Base-by-base conservation (phyloP, 805 yeast genomes). In the Suhomyces canberraensis region DNA sequence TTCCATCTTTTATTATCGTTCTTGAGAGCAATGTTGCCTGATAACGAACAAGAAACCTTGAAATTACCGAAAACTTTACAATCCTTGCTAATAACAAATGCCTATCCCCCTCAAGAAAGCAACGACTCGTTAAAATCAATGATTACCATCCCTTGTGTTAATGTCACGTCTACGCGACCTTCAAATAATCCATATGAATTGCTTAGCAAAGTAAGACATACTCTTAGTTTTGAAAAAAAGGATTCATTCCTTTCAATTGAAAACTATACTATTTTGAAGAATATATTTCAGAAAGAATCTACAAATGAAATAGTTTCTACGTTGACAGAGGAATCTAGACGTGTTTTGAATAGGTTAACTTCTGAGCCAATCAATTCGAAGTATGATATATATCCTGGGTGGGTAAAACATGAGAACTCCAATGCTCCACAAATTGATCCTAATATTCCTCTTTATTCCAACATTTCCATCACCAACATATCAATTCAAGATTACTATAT, bases 401-500 rank as follows among this genome's bases (percentile, higher is more conserved):
- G 69, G 69, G 26, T 54, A 30, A 47, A 39, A 25, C 21, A 14
- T n/a, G 26, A 16, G 4, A 13, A 8, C 7, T 11, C 26, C 11
- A 33, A 39, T 6, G 42, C 38, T 3, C 48, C 47, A 1, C 50
- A 50, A 17, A 42, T 45, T 37, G 62, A 40, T 39, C 51, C 51
- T 34, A 58, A 40, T 40, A 61, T 66, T n/a, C 72, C 72, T 2
- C 45, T 59, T 22, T 64, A 47, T 61, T 71, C 63, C 25, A 61
- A 59, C 37, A 54, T 64, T 14, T 42, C 54, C 30, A 65, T 85
- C 8, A 64, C 76, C 7, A 73, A 84, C 41, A 81, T 84, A 1
- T 73, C 85, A 4, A 77, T 88, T 14, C 95, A 86, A 57, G 96
- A 88, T 57, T 88, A 84, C 57, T 88, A 81, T 52, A 85, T 87